These are phyloP conservation scores for Fusarium pseudonygamai DNA, from an alignment of 2,329 filamentous ascomycete species.

Conservation along the genomic window DNA sequence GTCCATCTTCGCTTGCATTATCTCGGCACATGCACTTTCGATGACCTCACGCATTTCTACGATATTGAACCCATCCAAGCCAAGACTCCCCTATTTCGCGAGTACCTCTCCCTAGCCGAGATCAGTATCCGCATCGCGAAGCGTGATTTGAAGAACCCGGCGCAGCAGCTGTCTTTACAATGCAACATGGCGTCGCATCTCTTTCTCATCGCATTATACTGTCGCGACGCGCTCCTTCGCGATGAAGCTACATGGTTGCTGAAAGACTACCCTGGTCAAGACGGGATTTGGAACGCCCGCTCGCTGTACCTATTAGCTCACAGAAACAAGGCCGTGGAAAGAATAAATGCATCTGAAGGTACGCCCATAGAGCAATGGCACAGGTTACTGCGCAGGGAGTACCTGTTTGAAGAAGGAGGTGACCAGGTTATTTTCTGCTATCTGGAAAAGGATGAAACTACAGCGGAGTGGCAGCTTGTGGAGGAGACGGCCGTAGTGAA, in stretches of 20 bases:
- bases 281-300: slow-evolving; percentile 46
- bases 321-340: slow-evolving; percentile 43
- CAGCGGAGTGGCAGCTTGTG: slow-evolving; percentile 29
- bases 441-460: slow-evolving; percentile 34
- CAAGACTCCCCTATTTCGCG: slow-evolving; percentile 44
- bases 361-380: slow-evolving; percentile 45
- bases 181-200: slow-evolving; percentile 41
- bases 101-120: slow-evolving; percentile 47
- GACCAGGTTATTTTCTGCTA: slow-evolving; percentile 46
- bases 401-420: slow-evolving; percentile 48
- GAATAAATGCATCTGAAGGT: slow-evolving; percentile 41
- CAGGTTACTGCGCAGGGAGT: slow-evolving; percentile 48
- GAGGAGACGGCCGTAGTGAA: slow-evolving; percentile 30
- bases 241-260: slow-evolving; percentile 46
- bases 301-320: slow-evolving; percentile 43
- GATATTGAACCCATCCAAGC: slow-evolving; percentile 29
- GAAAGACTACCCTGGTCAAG: slow-evolving; percentile 47
- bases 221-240: slow-evolving; percentile 46
- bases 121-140: slow-evolving; percentile 34
- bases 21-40: slow-evolving; percentile 43
- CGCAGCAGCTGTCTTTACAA: slow-evolving; percentile 41
- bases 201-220: slow-evolving; percentile 40
- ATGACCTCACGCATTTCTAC: slow-evolving; percentile 41
- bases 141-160: slow-evolving; percentile 23
- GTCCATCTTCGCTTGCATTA: slow-evolving; percentile 48